These are phyloP conservation scores for Aureobasidium sp. DNA, from an alignment of 2,329 filamentous ascomycete species.

Conservation along the genomic window DNA sequence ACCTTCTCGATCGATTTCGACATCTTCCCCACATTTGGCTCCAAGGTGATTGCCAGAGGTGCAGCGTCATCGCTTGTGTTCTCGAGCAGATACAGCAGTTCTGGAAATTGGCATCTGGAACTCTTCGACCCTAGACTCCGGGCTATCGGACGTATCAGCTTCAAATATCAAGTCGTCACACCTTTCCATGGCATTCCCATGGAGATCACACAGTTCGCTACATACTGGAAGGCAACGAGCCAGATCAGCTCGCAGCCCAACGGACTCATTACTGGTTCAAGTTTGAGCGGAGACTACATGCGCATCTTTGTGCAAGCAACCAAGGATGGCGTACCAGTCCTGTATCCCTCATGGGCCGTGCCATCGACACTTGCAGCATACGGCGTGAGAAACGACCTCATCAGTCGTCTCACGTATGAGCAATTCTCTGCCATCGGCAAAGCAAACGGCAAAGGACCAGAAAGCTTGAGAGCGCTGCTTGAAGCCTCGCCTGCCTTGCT, in stretches of 20 bases:
- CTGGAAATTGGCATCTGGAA: conserved; percentile 74
- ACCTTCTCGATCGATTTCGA: conserved; percentile 95
- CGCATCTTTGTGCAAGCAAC: conserved; percentile 88
- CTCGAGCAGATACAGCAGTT: conserved; percentile 63
- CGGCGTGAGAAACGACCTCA: conserved; percentile 64
- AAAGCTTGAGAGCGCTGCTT: not conserved
- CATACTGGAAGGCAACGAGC: conserved; percentile 98
- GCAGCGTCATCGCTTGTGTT: conserved; percentile 87
- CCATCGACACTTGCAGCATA: conserved; percentile 51
- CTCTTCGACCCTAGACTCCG: conserved; percentile 86
- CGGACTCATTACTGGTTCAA: conserved; percentile 88
- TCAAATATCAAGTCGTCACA: conserved; percentile 93
- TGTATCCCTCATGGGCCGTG: conserved; percentile 76
- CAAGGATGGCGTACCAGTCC: conserved; percentile 73
- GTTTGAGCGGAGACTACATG: conserved; percentile 90
- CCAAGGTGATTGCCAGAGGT: conserved; percentile 93
- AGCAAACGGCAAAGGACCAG: conserved; percentile 23
- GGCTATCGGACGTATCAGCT: conserved; percentile 87
- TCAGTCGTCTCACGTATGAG: conserved; percentile 67
- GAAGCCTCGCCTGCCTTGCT: not conserved
- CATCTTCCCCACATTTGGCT: conserved; percentile 93
- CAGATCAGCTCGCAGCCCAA: conserved; percentile 79
- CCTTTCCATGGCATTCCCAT: conserved; percentile 86
- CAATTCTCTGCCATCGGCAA: conserved; percentile 53
- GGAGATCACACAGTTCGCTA: conserved; percentile 96